Percentiles rank a stretch among this genome's conserved stretches.
These are phyloP conservation scores for Aspergillus funiculosus DNA, from an alignment of 495 filamentous ascomycete species.

Conservation along the genomic window DNA sequence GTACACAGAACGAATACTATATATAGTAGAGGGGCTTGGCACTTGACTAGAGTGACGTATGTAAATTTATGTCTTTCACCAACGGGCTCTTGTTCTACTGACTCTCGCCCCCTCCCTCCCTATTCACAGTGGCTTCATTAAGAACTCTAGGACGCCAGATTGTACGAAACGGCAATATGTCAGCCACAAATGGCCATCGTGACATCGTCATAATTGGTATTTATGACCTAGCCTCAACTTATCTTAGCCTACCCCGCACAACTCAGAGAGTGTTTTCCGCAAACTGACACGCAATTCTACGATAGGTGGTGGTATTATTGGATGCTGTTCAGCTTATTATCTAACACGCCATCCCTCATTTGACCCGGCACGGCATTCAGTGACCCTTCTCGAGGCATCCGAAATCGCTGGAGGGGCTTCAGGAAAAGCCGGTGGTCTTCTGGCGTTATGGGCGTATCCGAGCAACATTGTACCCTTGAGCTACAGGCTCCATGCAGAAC, in stretches of 20 bases:
- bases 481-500: constrained; percentile 73
- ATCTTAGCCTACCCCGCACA: constrained; percentile 27
- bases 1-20: no score
- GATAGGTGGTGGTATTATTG: constrained; percentile 89
- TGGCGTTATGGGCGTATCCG: constrained; percentile 93
- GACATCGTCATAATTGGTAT: constrained; percentile 69
- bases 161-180: constrained; percentile 30
- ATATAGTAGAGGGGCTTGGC: no score
- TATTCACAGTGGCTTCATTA: constrained; percentile 27
- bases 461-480: constrained; percentile 78
- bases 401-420: constrained; percentile 87
- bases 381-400: constrained; percentile 85
- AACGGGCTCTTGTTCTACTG: not conserved
- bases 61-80: not conserved
- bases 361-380: constrained; percentile 64
- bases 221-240: constrained; percentile 21
- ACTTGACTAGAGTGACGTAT: constrained; percentile 30
- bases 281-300: no score
- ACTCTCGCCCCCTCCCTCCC: not conserved
- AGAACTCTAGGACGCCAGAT: constrained; percentile 17
- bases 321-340: constrained; percentile 89
- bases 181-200: constrained; percentile 37
- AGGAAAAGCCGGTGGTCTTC: constrained; percentile 88
- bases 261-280: no score
- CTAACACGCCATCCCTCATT: constrained; percentile 84